These are phyloP conservation scores for Lactifluus pinguis DNA, from an alignment of 768 basidiomycete genomes.

Conservation along the genomic window DNA sequence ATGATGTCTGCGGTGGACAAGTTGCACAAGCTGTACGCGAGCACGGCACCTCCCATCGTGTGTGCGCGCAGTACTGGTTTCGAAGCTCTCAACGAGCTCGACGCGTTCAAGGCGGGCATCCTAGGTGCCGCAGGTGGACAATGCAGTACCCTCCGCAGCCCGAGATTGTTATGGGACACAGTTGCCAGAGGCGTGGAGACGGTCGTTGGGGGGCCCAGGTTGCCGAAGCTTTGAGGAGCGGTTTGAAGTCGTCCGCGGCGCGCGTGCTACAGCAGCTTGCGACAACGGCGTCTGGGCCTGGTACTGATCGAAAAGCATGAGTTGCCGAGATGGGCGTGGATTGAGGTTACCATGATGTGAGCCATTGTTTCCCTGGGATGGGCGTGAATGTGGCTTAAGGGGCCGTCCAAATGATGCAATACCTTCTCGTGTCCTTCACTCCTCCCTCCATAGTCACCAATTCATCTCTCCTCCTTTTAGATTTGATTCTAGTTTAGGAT, in stretches of 20 bases:
- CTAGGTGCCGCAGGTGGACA: slow-evolving; percentile 70
- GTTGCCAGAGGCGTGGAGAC: slow-evolving; percentile 39
- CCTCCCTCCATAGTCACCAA: too few species aligned
- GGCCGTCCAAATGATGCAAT: too few species aligned
- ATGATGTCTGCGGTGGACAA: slow-evolving; percentile 82
- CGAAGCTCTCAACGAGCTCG: slow-evolving; percentile 86
- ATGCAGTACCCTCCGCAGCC: slow-evolving; percentile 3
- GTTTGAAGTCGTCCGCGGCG: slow-evolving; percentile 25
- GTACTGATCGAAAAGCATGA: background rate
- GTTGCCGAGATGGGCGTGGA: background rate
- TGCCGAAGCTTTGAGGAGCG: slow-evolving; percentile 24
- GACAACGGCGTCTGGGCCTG: background rate
- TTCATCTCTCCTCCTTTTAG: too few species aligned
- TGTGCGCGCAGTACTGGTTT: slow-evolving; percentile 83
- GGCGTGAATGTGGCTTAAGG: too few species aligned
- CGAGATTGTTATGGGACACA: slow-evolving; percentile 18
- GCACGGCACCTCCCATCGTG: slow-evolving; percentile 58
- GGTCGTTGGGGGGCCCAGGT: slow-evolving; percentile 30
- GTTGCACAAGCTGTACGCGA: slow-evolving; percentile 78
- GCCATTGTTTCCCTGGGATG: too few species aligned
- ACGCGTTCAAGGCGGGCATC: slow-evolving; percentile 69
- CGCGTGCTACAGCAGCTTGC: slow-evolving; percentile 27
- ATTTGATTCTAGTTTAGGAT: too few species aligned
- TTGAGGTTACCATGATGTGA: too few species aligned
- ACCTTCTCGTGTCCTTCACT: too few species aligned